Evolutionary conservation across 1,284 basidiomycete species (phyloP).

Genomic region (Moesziomyces aphidis): DNA sequence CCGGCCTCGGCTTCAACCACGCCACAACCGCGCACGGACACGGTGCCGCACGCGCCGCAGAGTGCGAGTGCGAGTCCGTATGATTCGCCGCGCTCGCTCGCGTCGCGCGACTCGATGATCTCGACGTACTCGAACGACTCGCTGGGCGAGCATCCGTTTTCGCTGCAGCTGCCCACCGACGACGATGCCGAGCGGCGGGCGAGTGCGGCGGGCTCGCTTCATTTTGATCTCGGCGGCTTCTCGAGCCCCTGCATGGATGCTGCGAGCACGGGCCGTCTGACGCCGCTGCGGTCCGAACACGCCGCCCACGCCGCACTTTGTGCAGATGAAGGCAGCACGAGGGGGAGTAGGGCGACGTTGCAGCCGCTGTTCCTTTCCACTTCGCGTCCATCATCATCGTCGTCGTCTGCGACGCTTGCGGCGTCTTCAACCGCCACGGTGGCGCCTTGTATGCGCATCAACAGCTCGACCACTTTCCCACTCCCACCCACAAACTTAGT

Average conservation of each 20-base stretch:
- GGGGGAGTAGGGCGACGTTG: background rate
- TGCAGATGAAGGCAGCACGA: background rate
- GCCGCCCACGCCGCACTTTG: no score
- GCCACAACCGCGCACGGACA: background rate
- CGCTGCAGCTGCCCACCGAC: conserved; percentile 22
- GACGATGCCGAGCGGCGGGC: conserved; percentile 5
- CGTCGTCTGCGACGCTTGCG: conserved; percentile 18
- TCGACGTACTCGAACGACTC: conserved; percentile 29
- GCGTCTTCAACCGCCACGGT: conserved; percentile 2
- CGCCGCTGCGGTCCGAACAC: no score
- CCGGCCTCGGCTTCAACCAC: background rate
- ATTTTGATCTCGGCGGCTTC: conserved; percentile 14
- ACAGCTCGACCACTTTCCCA: conserved; percentile 21
- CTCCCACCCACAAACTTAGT: conserved; percentile 13
- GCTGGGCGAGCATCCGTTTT: conserved; percentile 26
- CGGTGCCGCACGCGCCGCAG: no score
- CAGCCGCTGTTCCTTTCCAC: conserved; percentile 23
- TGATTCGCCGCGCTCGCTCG: conserved; percentile 11
- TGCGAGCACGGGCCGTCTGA: conserved; percentile 3
- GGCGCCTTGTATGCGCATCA: conserved; percentile 18
- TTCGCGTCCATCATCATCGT: conserved; percentile 27
- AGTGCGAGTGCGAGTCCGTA: conserved; percentile 3
- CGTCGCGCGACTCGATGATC: conserved; percentile 29
- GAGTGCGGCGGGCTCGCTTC: conserved; percentile 19
- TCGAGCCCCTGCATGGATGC: conserved; percentile 5